phyloP scores from a whole-genome alignment of 495 filamentous ascomycete genomes.

The Wilcoxina mikolae region DNA sequence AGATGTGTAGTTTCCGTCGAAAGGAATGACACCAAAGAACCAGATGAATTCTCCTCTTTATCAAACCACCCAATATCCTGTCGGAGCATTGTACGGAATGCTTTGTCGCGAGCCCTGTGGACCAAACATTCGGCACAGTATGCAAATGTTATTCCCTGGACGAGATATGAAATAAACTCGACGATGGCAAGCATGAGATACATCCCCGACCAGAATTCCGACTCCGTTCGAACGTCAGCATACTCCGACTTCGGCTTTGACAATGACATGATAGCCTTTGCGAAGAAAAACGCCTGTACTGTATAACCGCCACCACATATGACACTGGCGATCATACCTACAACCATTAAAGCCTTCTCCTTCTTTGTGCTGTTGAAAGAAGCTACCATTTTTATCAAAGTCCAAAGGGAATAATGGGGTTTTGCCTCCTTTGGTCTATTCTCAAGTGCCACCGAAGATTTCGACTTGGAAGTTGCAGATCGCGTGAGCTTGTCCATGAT shows the following conservation, averaged over 20 bases:
- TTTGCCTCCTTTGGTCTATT: slow-evolving; percentile 35
- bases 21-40: slow-evolving; percentile 70
- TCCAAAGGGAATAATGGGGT: slow-evolving; percentile 60
- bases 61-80: slow-evolving; percentile 90
- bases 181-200: slow-evolving; percentile 83
- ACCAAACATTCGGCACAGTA: slow-evolving; percentile 73
- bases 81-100: slow-evolving; percentile 78
- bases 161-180: slow-evolving; percentile 52
- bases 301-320: slow-evolving; percentile 78
- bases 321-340: slow-evolving; percentile 62
- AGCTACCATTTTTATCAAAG: slow-evolving; percentile 67
- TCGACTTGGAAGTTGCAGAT: slow-evolving; percentile 50
- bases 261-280: slow-evolving; percentile 64
- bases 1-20: slow-evolving; percentile 76
- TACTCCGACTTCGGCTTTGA: slow-evolving; percentile 36
- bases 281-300: slow-evolving; percentile 77
- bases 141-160: slow-evolving; percentile 62
- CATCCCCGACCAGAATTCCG: slow-evolving; percentile 85
- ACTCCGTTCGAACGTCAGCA: slow-evolving; percentile 44
- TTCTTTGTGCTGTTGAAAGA: slow-evolving; percentile 54
- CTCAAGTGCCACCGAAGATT: slow-evolving; percentile 54
- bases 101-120: slow-evolving; percentile 59
- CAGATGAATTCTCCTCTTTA: slow-evolving; percentile 65
- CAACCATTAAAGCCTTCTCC: slow-evolving; percentile 57
- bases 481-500: slow-evolving; percentile 40